Conservation (phyloP, 805 yeast species). For the Saccharomyces mikatae region DNA sequence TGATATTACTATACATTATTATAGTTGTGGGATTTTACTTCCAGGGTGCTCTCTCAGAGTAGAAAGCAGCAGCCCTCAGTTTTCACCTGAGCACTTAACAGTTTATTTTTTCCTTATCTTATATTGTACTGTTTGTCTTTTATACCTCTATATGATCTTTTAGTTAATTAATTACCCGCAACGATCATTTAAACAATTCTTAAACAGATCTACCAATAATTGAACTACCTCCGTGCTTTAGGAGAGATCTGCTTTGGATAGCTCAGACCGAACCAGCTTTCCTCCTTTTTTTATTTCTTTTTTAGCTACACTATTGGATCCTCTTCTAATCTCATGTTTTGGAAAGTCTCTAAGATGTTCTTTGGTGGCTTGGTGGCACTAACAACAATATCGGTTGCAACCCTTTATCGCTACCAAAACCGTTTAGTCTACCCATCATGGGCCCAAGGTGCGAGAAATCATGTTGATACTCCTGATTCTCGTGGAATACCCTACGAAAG, state of each 20-base stretch:
- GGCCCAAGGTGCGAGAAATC: constrained; percentile 61
- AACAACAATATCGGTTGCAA: constrained; percentile 39
- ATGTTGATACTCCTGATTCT: constrained; percentile 70
- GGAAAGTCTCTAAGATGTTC: constrained; percentile 30
- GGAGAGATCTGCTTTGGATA: background rate
- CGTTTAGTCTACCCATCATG: constrained; percentile 75
- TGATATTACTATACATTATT: constrained; percentile 69
- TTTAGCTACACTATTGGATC: background rate
- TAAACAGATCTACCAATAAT: background rate
- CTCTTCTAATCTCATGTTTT: constrained; percentile 4
- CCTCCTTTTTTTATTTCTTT: background rate
- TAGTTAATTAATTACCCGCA: background rate
- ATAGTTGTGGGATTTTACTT: constrained; percentile 77
- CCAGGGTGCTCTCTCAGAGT: constrained; percentile 27
- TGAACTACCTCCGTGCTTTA: background rate
- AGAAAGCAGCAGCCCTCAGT: background rate
- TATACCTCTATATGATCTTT: background rate
- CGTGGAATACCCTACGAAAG: constrained; percentile 61
- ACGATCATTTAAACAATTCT: background rate
- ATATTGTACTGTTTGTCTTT: background rate
- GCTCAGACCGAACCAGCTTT: background rate
- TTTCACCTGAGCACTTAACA: background rate
- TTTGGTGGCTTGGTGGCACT: constrained; percentile 38
- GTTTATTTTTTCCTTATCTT: background rate
- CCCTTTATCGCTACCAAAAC: constrained; percentile 55